phyloP scores from a whole-genome alignment of 2,329 filamentous ascomycete genomes.

The Karstenula rhodostoma region DNA sequence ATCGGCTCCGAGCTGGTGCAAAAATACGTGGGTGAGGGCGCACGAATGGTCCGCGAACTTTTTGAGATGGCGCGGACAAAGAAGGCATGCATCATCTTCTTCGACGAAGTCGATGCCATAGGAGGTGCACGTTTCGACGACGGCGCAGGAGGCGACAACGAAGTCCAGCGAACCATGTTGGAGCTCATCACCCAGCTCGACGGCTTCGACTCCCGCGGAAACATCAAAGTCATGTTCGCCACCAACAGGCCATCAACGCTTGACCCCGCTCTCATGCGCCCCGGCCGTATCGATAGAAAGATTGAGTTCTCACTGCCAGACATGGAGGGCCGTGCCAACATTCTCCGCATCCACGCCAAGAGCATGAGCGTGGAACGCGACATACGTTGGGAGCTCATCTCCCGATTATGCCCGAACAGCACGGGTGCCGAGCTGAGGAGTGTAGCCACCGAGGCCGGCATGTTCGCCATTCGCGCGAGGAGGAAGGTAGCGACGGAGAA shows the following conservation, averaged over 20 bases:
- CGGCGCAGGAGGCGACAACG: conserved; percentile 94
- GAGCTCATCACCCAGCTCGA: conserved; percentile 97
- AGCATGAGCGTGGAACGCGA: conserved; percentile 99
- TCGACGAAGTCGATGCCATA: conserved; percentile 97
- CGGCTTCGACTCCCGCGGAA: conserved; percentile 93
- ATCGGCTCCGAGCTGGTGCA: conserved; percentile 98
- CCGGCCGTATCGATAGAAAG: conserved; percentile 96
- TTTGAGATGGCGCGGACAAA: conserved; percentile 99
- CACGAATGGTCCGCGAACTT: conserved; percentile 96
- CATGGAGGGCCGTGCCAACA: conserved; percentile 96
- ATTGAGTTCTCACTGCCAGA: conserved; percentile 98
- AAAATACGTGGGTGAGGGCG: conserved; percentile 98
- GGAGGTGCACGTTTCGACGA: conserved; percentile 97
- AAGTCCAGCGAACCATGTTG: conserved; percentile 97
- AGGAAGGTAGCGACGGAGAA: conserved; percentile 99
- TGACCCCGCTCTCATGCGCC: conserved; percentile 96
- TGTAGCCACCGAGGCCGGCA: conserved; percentile 97
- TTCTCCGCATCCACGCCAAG: conserved; percentile 98
- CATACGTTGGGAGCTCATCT: conserved; percentile 98
- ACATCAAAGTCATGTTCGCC: conserved; percentile 99
- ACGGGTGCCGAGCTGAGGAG: conserved; percentile 95
- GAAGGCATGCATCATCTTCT: conserved; percentile 99
- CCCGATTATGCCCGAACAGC: conserved; percentile 93
- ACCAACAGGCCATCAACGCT: conserved; percentile 96
- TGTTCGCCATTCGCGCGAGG: conserved; percentile 94